A percentile compares a stretch with the other conserved stretches of the same genome.
These are phyloP conservation scores for Triangularia verruculosa DNA, from an alignment of 2,329 filamentous ascomycete genomes.

Conservation along the genomic window DNA sequence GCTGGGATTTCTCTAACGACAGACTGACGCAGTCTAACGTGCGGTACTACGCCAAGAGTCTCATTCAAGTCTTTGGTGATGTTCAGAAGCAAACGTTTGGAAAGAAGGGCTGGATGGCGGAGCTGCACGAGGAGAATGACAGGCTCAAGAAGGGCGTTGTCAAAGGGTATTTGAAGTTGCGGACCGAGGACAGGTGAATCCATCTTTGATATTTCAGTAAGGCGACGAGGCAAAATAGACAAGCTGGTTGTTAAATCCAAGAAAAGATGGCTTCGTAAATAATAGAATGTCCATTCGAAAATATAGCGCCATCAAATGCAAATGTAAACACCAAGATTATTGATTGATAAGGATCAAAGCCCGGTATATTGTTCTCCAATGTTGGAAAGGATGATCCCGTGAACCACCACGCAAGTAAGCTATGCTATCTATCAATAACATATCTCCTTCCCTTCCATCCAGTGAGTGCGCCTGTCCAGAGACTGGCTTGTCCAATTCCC, in stretches of 20 bases:
- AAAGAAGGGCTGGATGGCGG: background rate
- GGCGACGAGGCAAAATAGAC: too few species aligned
- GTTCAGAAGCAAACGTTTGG: background rate
- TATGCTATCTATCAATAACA: background rate
- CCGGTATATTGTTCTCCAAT: background rate
- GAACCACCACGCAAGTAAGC: background rate
- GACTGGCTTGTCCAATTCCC: background rate
- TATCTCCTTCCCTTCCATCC: background rate
- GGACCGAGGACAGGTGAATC: too few species aligned
- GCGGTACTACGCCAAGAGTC: background rate
- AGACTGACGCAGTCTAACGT: background rate
- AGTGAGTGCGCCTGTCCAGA: background rate
- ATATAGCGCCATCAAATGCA: background rate
- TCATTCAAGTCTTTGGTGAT: background rate
- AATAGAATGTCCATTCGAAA: too few species aligned
- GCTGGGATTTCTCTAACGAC: background rate
- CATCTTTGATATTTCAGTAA: too few species aligned
- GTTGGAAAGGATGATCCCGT: background rate
- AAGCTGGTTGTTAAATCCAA: too few species aligned
- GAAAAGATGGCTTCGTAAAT: too few species aligned
- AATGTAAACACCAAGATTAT: background rate
- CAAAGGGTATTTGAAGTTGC: background rate
- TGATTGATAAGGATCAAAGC: background rate
- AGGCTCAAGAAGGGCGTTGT: background rate
- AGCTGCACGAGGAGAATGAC: background rate